phyloP scores from a whole-genome alignment of 2,329 filamentous ascomycete species.

The Monilinia laxa region DNA sequence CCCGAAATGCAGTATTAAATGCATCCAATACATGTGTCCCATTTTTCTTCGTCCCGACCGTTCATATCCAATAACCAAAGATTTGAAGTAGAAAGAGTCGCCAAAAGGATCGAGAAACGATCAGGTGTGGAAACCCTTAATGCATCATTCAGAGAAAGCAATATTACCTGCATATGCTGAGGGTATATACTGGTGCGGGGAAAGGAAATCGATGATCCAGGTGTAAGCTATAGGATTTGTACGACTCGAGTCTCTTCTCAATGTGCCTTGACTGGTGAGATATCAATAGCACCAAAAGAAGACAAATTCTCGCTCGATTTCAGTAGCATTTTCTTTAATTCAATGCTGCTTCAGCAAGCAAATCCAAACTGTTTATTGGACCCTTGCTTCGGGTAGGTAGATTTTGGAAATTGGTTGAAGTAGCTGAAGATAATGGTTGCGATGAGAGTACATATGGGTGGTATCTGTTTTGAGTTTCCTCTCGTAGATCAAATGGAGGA shows the following conservation, averaged over 20 bases:
- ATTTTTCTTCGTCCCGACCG: neutral
- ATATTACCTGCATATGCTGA: constrained; percentile 6
- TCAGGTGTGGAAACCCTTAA: neutral
- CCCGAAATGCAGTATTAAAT: neutral
- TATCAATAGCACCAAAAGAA: neutral
- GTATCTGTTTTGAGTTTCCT: neutral
- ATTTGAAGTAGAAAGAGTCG: neutral
- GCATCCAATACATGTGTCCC: constrained; percentile 4
- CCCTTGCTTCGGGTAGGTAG: neutral
- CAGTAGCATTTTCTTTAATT: neutral
- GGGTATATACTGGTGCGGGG: neutral
- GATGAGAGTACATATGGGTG: neutral
- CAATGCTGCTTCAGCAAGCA: constrained; percentile 19
- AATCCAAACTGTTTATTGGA: neutral
- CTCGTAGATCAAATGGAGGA: constrained; percentile 7
- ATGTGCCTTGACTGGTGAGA: neutral
- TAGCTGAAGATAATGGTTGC: neutral
- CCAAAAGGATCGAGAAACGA: neutral
- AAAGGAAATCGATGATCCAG: neutral
- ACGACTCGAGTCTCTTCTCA: neutral
- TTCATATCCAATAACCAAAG: neutral
- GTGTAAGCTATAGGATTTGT: neutral
- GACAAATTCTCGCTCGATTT: neutral
- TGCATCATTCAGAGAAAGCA: neutral
- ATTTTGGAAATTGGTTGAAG: neutral